These are phyloP conservation scores for Tolypocladium paradoxum DNA, from an alignment of 2,329 filamentous ascomycete genomes.

Conservation along the genomic window DNA sequence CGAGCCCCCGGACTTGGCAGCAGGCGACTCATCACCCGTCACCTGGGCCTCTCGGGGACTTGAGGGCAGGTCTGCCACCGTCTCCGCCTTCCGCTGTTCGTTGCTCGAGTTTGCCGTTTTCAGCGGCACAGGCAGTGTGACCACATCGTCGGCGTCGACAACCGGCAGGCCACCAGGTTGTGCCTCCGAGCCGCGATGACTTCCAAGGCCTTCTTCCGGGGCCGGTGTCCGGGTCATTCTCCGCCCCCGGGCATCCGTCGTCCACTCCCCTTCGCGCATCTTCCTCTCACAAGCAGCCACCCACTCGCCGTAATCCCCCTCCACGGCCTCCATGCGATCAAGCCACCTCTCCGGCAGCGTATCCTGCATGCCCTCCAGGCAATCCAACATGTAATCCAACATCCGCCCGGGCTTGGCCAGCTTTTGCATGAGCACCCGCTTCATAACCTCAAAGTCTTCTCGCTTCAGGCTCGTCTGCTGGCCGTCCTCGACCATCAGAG, in stretches of 20 bases:
- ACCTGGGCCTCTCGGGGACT: not conserved
- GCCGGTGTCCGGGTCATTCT: not conserved
- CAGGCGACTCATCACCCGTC: not conserved
- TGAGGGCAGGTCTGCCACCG: not conserved
- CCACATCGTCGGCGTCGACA: not conserved
- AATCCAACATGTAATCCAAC: constrained; percentile 79
- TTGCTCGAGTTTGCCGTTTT: not conserved
- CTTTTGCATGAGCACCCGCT: constrained; percentile 53
- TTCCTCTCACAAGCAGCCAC: constrained; percentile 63
- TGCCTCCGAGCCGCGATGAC: not conserved
- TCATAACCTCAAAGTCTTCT: constrained; percentile 47
- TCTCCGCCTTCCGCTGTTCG: not conserved
- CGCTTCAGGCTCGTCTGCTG: constrained; percentile 22
- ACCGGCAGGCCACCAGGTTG: not conserved
- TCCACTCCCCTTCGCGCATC: constrained; percentile 56
- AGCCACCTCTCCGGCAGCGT: constrained; percentile 81
- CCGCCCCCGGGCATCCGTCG: not conserved
- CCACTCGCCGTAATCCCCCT: constrained; percentile 73
- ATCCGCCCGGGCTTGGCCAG: constrained; percentile 59
- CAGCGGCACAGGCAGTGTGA: not conserved
- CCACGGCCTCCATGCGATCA: constrained; percentile 70
- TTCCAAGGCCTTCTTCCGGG: not conserved
- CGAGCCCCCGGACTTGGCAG: not conserved
- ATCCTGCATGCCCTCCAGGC: constrained; percentile 73
- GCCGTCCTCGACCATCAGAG: constrained; percentile 6